phyloP scores from a whole-genome alignment of 2,329 filamentous ascomycete genomes.

The Pseudofabraea citricarpa region DNA sequence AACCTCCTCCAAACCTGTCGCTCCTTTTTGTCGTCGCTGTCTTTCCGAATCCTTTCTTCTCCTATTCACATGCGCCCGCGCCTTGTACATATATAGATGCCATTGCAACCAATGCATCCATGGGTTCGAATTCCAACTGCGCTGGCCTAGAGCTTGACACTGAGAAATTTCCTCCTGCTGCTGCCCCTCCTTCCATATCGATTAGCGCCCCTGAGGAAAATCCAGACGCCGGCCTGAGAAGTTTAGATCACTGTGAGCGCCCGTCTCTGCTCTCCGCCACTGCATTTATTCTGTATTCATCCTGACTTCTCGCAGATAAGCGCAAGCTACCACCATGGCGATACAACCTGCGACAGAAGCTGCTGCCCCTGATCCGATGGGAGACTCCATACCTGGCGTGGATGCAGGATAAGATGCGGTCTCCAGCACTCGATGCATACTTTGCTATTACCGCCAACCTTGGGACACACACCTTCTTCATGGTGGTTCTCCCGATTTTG shows the following conservation, averaged over 20 bases:
- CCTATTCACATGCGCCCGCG: neutral
- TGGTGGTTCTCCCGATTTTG: slow-evolving; percentile 87
- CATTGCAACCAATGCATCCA: slow-evolving; percentile 25
- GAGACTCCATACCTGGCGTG: slow-evolving; percentile 92
- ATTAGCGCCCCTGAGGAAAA: slow-evolving; percentile 25
- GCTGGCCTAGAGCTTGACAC: slow-evolving; percentile 26
- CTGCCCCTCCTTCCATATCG: slow-evolving; percentile 25
- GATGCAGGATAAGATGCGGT: slow-evolving; percentile 75
- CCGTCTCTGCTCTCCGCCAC: neutral
- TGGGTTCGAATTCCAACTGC: slow-evolving; percentile 28
- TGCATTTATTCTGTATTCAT: neutral
- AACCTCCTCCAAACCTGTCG: slow-evolving; percentile 12
- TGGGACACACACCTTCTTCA: slow-evolving; percentile 98
- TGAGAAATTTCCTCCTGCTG: slow-evolving; percentile 10
- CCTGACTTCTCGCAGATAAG: slow-evolving; percentile 57
- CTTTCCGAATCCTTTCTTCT: neutral
- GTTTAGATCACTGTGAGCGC: slow-evolving; percentile 69
- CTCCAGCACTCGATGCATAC: slow-evolving; percentile 86
- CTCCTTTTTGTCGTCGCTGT: slow-evolving; percentile 14
- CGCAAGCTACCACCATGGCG: slow-evolving; percentile 82
- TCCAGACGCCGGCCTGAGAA: slow-evolving; percentile 72
- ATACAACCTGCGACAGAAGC: slow-evolving; percentile 72
- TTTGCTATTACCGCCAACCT: slow-evolving; percentile 96
- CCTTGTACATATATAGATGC: slow-evolving; percentile 17
- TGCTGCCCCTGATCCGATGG: slow-evolving; percentile 85